A percentile compares a stretch with the other conserved stretches of the same genome.
Evolutionary conservation across 2,329 filamentous ascomycete species (phyloP).

Genomic region (Thelonectria blattea): DNA sequence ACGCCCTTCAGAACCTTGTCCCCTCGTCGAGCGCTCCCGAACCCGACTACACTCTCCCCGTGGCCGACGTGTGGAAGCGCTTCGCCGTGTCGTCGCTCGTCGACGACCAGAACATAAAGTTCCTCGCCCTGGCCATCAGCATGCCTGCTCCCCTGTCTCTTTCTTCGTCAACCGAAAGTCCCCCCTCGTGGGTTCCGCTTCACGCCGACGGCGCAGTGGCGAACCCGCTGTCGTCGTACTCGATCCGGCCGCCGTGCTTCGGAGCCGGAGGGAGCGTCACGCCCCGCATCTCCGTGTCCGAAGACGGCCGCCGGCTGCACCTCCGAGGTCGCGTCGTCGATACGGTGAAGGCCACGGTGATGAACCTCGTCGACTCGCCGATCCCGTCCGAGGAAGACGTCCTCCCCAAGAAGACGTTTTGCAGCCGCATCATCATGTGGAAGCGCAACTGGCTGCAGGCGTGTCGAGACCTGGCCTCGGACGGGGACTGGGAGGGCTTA

Average conservation of each 20-base stretch:
- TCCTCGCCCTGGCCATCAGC: conserved; percentile 1
- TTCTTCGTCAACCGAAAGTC: not conserved
- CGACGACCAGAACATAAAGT: conserved; percentile 1
- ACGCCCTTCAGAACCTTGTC: conserved; percentile 1
- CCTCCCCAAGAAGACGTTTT: not conserved
- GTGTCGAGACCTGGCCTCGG: not conserved
- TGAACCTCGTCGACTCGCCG: not conserved
- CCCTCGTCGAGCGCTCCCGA: not conserved
- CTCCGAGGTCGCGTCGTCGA: conserved; percentile 5
- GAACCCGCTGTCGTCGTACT: not conserved
- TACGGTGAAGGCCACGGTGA: not conserved
- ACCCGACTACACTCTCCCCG: not conserved
- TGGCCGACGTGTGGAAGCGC: not conserved
- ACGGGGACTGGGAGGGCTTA: not conserved
- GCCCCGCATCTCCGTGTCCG: not conserved
- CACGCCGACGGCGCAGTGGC: not conserved
- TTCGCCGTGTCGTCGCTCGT: not conserved
- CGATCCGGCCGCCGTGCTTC: not conserved
- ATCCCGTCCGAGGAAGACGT: not conserved
- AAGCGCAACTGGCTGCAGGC: not conserved
- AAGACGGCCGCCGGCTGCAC: not conserved
- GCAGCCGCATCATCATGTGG: not conserved
- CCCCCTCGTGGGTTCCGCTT: conserved; percentile 11
- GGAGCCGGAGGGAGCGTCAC: not conserved
- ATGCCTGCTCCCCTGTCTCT: no score